Conservation (phyloP, 441 rosid species). For the Macaranga tanarius region DNA sequence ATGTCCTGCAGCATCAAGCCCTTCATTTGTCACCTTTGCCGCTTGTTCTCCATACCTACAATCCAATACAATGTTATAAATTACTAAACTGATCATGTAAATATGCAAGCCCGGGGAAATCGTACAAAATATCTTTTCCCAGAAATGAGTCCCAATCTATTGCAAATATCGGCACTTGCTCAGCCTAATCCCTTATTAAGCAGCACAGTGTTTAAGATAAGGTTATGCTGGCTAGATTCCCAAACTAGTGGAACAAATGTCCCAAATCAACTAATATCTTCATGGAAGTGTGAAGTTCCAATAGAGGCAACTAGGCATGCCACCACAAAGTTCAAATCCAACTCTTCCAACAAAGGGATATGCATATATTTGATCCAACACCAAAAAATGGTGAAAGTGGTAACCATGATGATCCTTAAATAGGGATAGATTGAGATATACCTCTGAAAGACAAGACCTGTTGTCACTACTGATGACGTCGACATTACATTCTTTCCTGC, state of each 20-base stretch:
- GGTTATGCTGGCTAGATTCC: constrained; percentile 3
- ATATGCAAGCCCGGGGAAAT: neutral
- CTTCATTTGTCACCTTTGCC: constrained; percentile 65
- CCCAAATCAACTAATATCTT: neutral
- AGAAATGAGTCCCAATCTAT: neutral
- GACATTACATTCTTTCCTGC: constrained; percentile 88
- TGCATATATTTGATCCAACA: neutral
- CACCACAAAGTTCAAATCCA: constrained; percentile 9
- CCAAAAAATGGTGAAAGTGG: neutral
- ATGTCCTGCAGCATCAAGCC: constrained; percentile 88
- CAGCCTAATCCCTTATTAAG: neutral
- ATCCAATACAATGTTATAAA: neutral
- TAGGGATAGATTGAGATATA: constrained; percentile 17
- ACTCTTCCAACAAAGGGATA: constrained; percentile 15
- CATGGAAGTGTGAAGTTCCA: neutral
- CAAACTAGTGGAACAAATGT: neutral
- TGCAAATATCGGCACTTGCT: neutral
- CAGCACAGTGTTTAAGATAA: neutral
- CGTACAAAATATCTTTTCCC: no score
- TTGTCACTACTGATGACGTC: constrained; percentile 74
- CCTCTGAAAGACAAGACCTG: constrained; percentile 77
- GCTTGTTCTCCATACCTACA: constrained; percentile 89
- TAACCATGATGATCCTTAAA: neutral
- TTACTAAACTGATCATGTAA: neutral
- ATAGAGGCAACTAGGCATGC: neutral